phyloP scores from a whole-genome alignment of 495 filamentous ascomycete genomes.

The Talaromyces liani region DNA sequence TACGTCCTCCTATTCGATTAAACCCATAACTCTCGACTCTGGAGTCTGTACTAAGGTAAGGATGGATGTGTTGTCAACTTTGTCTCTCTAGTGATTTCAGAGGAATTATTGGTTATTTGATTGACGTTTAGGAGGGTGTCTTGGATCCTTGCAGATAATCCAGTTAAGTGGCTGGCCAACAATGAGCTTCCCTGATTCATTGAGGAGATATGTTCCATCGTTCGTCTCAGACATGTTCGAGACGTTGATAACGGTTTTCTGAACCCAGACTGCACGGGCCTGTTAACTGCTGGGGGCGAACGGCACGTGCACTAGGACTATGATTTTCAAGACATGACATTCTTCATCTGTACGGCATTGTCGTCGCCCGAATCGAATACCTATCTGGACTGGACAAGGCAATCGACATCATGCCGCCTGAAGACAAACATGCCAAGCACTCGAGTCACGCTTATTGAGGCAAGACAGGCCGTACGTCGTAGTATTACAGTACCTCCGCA shows the following conservation, averaged over 20 bases:
- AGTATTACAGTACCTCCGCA: background rate
- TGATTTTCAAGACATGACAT: background rate
- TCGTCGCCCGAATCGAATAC: background rate
- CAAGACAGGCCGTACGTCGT: background rate
- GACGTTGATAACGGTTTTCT: background rate
- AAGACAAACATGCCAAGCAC: background rate
- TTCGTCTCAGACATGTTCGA: background rate
- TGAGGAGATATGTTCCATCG: background rate
- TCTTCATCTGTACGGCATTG: background rate
- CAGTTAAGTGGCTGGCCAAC: background rate
- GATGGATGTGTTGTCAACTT: background rate
- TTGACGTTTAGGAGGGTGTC: background rate
- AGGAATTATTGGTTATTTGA: background rate
- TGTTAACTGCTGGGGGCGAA: background rate
- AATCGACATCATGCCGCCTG: background rate
- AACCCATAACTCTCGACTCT: background rate
- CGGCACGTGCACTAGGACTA: background rate
- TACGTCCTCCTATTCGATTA: background rate
- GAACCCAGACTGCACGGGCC: no score
- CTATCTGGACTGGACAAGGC: background rate
- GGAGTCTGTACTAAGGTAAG: background rate
- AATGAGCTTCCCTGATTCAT: background rate
- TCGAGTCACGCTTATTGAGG: background rate
- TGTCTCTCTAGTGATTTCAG: background rate
- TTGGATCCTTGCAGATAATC: background rate